phyloP scores from a whole-genome alignment of 225 moss, liverwort and hornwort genomes.

The Polytrichum formosum region DNA sequence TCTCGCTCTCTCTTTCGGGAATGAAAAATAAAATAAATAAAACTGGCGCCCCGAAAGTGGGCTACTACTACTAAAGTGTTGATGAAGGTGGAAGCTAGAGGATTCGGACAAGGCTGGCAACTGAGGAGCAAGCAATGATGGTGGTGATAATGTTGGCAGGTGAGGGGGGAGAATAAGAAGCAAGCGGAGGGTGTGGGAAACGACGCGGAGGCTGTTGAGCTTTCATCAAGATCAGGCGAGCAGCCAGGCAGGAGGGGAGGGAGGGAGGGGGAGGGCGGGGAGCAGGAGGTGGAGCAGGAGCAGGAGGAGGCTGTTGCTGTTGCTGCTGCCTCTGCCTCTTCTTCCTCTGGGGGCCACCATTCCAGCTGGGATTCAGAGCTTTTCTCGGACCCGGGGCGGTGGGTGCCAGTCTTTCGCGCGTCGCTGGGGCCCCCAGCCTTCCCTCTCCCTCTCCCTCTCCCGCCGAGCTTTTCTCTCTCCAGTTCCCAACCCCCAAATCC shows the following conservation, averaged over 20 bases:
- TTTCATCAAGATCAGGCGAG: background rate
- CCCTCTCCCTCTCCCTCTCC: background rate
- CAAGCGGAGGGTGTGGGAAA: background rate
- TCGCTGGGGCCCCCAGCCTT: background rate
- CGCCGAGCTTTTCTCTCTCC: background rate
- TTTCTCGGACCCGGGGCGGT: slow-evolving; percentile 7
- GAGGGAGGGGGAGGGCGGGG: background rate
- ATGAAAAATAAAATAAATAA: no score
- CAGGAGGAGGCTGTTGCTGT: background rate
- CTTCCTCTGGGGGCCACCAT: background rate
- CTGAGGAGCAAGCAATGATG: no score
- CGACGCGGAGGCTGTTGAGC: background rate
- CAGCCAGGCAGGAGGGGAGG: background rate
- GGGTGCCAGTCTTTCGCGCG: slow-evolving; percentile 11
- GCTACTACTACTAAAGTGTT: no score
- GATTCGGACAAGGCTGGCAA: no score
- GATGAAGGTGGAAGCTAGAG: no score
- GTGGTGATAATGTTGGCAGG: background rate
- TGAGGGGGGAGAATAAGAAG: background rate
- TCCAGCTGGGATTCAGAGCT: background rate
- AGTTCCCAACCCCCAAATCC: background rate
- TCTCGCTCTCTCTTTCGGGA: no score
- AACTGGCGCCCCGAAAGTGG: no score
- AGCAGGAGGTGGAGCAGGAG: background rate
- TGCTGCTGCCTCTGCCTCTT: no score